Base-by-base conservation (phyloP, 2,329 filamentous ascomycete species). In the Daldinia eschscholtzii region DNA sequence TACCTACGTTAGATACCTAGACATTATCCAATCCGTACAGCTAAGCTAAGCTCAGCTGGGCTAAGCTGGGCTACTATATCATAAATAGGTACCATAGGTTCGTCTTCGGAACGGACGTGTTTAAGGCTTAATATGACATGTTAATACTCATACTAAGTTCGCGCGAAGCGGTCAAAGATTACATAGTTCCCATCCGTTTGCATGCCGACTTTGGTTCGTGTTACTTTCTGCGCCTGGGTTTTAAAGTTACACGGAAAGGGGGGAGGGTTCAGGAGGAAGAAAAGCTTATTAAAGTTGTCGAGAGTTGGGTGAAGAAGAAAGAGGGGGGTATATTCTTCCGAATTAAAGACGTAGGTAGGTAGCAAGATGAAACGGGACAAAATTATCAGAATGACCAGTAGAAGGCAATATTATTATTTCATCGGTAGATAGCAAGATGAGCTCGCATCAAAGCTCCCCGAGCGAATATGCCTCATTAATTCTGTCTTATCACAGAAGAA, bases 341-440 rank as follows among this genome's bases (percentile, higher is more conserved):
- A 33, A 33, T 53, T 15, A 33, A 35, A 53, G 3, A 13, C n/a
- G 23, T 1, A 35, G 1, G 20, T 23, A 23, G 20, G 20, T 23
- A 35, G 33, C 28, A 10, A 20, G 30, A 26, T 55, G 20, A 37
- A 7, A 30, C 4, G 33, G 18, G 6, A 35, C 9, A n/a, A 18
- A 6, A 30, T 26, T 5, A 28, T 30, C 13, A 15, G 30, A 28
- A n/a, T 50, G 23, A 30, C 26, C 26, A 50, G 46, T 35, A 37
- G 41, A 59, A 62, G 26, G 33, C 60, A 61, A 46, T 59, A 46
- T 42, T 64, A 64, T 65, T 65, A 57, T 56, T 58, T 52, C 44
- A 42, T 58, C 44, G 39, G 35, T 50, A 50, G 13, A 13, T 50
- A 30, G 20, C 39, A 28, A 37, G 28, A 37, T 18, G 33, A 20